Evolutionary conservation across 257 asterid genomes (phyloP), one percentile per base, ranked within the genome.

Genomic region (Gardenia jasminoides): DNA sequence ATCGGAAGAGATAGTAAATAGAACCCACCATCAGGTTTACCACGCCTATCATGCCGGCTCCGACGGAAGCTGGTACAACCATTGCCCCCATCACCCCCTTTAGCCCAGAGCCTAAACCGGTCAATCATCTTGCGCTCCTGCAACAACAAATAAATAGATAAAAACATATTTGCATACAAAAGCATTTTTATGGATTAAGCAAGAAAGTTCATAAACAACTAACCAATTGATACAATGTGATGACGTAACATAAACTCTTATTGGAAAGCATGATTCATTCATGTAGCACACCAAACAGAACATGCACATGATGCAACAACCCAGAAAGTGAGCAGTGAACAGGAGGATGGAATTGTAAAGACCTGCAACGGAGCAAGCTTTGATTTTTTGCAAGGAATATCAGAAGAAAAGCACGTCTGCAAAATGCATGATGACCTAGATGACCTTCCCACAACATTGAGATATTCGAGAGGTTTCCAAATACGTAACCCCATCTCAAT

Each of bases 51-150:
- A 59, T 84, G 93, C 70, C 97, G 92, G 85, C 97, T 91, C 65
- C 92, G 95, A n/a, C 89, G 96, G 68, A 87, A 86, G 86, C 98
- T 93, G 82, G 83, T 76, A 85, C 99, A 95, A 83, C 98, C 99
- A 76, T 83, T 93, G 66, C 98, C 99, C 72, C 98, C 99, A 71
- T 95, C 96, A 72, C 99, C 99, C 78, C 97, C 99, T 90, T 92
- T 95, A 83, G 97, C 97, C 86, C 92, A 80, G 67, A 95, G 76
- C 84, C 91, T 87, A 79, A 89, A 84, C 10, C 89, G 84, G 83
- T 95, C 99, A 75, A 92, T 87, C 98, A 95, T 95, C 82, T 81
- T 91, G 52, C 98, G 89, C 86, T 95, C 99, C 99, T 95, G 84
- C 82, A 86, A 81, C 71, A 73, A 65, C 82, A 59, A 59, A 36